Conservation (phyloP, 1,284 basidiomycete species). For the Trichosporon sp. region DNA sequence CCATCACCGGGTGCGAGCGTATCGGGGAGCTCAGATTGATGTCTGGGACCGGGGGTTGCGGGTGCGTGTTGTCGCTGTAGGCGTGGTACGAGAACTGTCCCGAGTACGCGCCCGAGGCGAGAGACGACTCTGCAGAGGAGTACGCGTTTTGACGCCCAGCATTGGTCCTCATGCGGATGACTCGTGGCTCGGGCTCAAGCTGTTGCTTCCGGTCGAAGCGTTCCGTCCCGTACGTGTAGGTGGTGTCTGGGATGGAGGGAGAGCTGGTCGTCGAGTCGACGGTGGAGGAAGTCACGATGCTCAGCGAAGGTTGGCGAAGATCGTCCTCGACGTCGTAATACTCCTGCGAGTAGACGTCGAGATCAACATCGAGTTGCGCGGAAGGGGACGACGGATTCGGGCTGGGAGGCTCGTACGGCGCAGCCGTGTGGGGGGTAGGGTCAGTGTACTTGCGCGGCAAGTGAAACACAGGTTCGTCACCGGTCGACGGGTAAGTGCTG, state of each 20-base stretch:
- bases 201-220: constrained; percentile 24
- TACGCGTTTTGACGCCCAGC: constrained; percentile 41
- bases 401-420: constrained; percentile 15
- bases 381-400: constrained; percentile 8
- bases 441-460: constrained; percentile 42
- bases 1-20: background rate
- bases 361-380: constrained; percentile 38
- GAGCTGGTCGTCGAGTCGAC: constrained; percentile 40
- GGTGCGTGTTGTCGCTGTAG: constrained; percentile 29
- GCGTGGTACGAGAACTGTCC: constrained; percentile 38
- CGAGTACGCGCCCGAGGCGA: constrained; percentile 38
- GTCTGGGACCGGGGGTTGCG: constrained; percentile 38
- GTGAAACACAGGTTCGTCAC: constrained; percentile 23
- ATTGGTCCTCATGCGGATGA: constrained; percentile 31
- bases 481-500: constrained; percentile 30
- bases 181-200: constrained; percentile 29
- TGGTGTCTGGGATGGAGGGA: constrained; percentile 29
- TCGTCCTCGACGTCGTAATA: constrained; percentile 28
- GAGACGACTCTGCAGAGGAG: constrained; percentile 45
- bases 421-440: constrained; percentile 27
- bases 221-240: constrained; percentile 31
- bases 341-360: constrained; percentile 38
- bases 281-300: constrained; percentile 46
- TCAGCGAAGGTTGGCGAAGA: constrained; percentile 40
- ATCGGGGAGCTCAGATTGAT: constrained; percentile 6